Evolutionary conservation across 1,284 basidiomycete genomes (phyloP), one percentile per base, ranked within the genome.

Genomic region (Microbotryum intermedium): DNA sequence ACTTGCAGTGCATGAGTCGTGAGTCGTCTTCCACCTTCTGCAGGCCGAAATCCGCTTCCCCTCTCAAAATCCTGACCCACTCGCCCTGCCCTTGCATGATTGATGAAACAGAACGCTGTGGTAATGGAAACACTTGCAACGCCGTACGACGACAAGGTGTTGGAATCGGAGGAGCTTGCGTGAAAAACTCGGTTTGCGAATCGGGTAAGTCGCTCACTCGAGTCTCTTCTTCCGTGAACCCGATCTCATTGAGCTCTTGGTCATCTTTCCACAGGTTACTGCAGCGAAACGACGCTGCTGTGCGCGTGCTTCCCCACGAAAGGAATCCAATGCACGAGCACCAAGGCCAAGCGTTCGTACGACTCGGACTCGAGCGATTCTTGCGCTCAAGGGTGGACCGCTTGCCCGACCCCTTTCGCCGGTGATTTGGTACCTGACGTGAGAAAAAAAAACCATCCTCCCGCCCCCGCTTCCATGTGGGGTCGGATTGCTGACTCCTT

Each of bases 1-100:
- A 68, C 39, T 53, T 61, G 48, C 66, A 68, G 28, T 68, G 66
- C 51, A 47, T 57, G 6, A 63, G 61, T 28, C 58, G 63, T 61
- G 13, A 42, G 48, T 39, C 46, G n/a, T 8, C 10, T 25, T 48
- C 45, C 25, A 13, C 34, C 34, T 39, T 18, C 34, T 39, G 11
- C 34, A 18, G 34, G 34, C 13, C 11, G 29, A 39, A 39, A 39
- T 11, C 11, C 9, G 3, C 34, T 6, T 39, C 34, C 18, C 13
- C 34, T 39, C 11, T 39, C 18, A 16, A 5, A 39, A 5, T n/a
- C n/a, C n/a, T n/a, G n/a, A n/a, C n/a, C n/a, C n/a, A n/a, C n/a
- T n/a, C n/a, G n/a, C n/a, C n/a, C n/a, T n/a, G n/a, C n/a, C n/a
- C n/a, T n/a, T n/a, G n/a, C 34, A 39, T 51, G n/a, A 21, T 39